Evolutionary conservation across 2,329 filamentous ascomycete species (phyloP), one percentile per base, ranked within the genome.

Genomic region (Cladobotryum protrusum): DNA sequence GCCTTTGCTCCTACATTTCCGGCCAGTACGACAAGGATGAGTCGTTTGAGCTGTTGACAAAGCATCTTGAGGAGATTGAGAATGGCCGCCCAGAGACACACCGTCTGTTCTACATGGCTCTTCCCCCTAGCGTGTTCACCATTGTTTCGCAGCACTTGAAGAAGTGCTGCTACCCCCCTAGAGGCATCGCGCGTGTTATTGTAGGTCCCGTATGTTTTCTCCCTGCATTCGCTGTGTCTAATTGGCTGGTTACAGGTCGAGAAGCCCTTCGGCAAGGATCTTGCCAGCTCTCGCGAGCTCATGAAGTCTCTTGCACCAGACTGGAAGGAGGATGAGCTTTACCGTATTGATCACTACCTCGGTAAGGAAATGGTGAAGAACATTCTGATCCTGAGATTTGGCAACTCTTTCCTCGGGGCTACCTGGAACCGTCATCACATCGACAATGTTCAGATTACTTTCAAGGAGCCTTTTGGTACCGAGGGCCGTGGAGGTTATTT

Each of bases 331-430:
- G 92, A 97, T 48, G 93, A 99, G 75, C 85, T 99, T 59, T 99
- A 95, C 84, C 90, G 93, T 66, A 99, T 99, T 64, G 93, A 99
- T 70, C 93, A 99, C 76, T 99, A 99, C 72, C 83, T 99, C 43
- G 95, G 95, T 63, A 99, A 99, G 80, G 93, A 99, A 75, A 99
- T 99, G 93, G 93, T 99, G 64, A 99, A 99, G 84, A 99, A 99
- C 75, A 95, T 99, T 60, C 80, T 99, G 59, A 96, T 99, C 61
- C 82, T 99, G 59, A 83, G 95, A 67, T 99, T 99, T 67, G 95
- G 93, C 62, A 99, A 99, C 77, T 91, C 95, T 60, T 99, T 99
- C 80, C 88, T 99, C 62, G 91, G 91, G 58, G 92, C 93, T 40
- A 99, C 92, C 52, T 99, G 93, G 93, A 99, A 97, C 78, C 84